Evolutionary conservation across 371 early-diverging fungal genomes (phyloP).

Genomic region (Smittium culicis): DNA sequence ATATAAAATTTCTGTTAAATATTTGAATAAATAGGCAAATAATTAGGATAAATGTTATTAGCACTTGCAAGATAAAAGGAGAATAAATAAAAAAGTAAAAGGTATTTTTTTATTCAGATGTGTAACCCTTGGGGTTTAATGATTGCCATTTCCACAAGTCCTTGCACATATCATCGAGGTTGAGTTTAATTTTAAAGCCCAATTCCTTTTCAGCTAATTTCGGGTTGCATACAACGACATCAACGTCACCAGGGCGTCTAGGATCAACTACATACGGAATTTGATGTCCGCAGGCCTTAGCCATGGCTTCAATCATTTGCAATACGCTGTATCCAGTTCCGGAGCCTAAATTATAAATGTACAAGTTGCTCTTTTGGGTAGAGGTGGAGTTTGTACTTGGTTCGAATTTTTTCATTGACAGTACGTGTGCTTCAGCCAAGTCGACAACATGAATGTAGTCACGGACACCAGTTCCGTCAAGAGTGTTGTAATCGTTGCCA

Average conservation of each 20-base stretch:
- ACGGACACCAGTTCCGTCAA: slow-evolving; percentile 73
- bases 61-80: too few species aligned
- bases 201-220: slow-evolving; percentile 50
- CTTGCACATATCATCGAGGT: slow-evolving; percentile 57
- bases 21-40: too few species aligned
- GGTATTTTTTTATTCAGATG: too few species aligned
- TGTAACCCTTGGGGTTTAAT: too few species aligned
- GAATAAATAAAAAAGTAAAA: too few species aligned
- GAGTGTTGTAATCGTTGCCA: slow-evolving; percentile 74
- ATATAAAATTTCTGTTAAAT: too few species aligned
- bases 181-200: slow-evolving; percentile 52
- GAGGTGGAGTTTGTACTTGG: too few species aligned
- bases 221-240: slow-evolving; percentile 62
- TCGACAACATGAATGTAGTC: slow-evolving; percentile 85
- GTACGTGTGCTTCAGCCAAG: slow-evolving; percentile 69
- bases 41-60: too few species aligned
- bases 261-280: slow-evolving; percentile 46
- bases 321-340: slow-evolving; percentile 71
- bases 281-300: slow-evolving; percentile 42
- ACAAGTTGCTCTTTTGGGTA: slow-evolving; percentile 27
- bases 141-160: slow-evolving; percentile 78
- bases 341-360: slow-evolving; percentile 69
- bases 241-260: slow-evolving; percentile 71
- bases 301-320: slow-evolving; percentile 68
- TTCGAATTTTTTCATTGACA: slow-evolving; percentile 44